A percentile compares a stretch with the other conserved stretches of the same genome.
Conservation (phyloP, 1,139 yeast species). For the Saccharomyces hybrid region DNA sequence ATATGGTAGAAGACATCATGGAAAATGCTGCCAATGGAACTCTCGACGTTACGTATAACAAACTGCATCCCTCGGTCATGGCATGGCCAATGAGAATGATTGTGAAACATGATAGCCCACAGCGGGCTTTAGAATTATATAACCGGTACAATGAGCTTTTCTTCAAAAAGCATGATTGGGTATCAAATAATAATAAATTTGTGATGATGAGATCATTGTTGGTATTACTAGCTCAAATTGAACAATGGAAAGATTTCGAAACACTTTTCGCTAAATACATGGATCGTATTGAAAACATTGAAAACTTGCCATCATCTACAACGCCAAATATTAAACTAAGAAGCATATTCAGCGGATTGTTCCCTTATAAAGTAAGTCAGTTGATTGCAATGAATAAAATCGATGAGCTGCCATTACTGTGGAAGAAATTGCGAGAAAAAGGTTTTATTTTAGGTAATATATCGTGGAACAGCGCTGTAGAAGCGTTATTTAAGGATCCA, state of each 20-base stretch:
- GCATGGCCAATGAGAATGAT: conserved; percentile 32
- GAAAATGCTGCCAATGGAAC: conserved; percentile 21
- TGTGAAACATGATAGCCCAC: conserved; percentile 27
- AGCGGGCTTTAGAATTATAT: conserved; percentile 30
- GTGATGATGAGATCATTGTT: conserved; percentile 30
- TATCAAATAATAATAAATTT: conserved; percentile 20
- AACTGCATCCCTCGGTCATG: conserved; percentile 31
- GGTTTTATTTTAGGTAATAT: conserved; percentile 36
- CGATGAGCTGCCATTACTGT: conserved; percentile 24
- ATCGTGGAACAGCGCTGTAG: conserved; percentile 37
- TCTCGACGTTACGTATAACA: conserved; percentile 18
- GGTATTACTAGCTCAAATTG: conserved; percentile 28
- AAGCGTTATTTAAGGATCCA: conserved; percentile 27
- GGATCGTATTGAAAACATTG: conserved; percentile 28
- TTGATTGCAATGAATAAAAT: conserved; percentile 22
- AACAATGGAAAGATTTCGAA: conserved; percentile 33
- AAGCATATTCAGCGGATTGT: conserved; percentile 25
- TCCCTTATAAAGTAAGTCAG: conserved; percentile 29
- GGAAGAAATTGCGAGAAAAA: conserved; percentile 29
- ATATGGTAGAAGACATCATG: conserved; percentile 29
- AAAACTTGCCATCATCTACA: conserved; percentile 26
- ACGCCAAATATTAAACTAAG: conserved; percentile 21
- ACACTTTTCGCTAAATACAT: conserved; percentile 25
- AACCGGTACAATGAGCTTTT: conserved; percentile 27
- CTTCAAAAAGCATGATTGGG: conserved; percentile 19